A percentile compares a stretch with the other conserved stretches of the same genome.
Evolutionary conservation across 805 yeast species (phyloP).

Genomic region (Kuraishia floccosa): DNA sequence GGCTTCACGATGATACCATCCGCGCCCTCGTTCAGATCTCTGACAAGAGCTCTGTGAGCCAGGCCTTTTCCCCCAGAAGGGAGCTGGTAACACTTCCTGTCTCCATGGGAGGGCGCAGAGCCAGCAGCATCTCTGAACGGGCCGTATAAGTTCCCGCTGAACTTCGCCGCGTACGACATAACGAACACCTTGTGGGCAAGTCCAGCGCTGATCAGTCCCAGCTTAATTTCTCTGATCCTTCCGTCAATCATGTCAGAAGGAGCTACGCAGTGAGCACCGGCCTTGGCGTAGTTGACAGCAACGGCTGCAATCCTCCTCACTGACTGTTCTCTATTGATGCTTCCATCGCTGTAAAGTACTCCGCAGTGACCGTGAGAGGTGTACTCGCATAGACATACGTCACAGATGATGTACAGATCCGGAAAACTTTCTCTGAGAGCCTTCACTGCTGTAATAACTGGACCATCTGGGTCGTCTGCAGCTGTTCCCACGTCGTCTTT

Average conservation of each 20-base stretch:
- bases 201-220: constrained; percentile 68
- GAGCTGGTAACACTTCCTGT: constrained; percentile 84
- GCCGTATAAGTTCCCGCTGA: constrained; percentile 84
- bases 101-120: constrained; percentile 81
- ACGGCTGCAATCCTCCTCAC: constrained; percentile 86
- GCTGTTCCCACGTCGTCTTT: constrained; percentile 80
- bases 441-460: constrained; percentile 76
- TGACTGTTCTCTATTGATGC: constrained; percentile 62
- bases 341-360: constrained; percentile 74
- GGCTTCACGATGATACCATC: constrained; percentile 96
- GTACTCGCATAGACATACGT: constrained; percentile 94
- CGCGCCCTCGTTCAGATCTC: constrained; percentile 89
- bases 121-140: constrained; percentile 98
- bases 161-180: constrained; percentile 92
- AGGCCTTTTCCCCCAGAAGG: constrained; percentile 90
- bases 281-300: constrained; percentile 88
- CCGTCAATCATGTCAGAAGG: constrained; percentile 99
- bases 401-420: constrained; percentile 78
- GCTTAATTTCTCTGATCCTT: constrained; percentile 77
- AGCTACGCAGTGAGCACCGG: constrained; percentile 93
- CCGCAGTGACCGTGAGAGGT: constrained; percentile 99
- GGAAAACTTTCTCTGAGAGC: constrained; percentile 61
- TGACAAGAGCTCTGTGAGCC: constrained; percentile 79
- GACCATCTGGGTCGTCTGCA: constrained; percentile 95
- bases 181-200: constrained; percentile 83